Base-by-base conservation (phyloP, 768 basidiomycete genomes). In the Butyriboletus loyo region DNA sequence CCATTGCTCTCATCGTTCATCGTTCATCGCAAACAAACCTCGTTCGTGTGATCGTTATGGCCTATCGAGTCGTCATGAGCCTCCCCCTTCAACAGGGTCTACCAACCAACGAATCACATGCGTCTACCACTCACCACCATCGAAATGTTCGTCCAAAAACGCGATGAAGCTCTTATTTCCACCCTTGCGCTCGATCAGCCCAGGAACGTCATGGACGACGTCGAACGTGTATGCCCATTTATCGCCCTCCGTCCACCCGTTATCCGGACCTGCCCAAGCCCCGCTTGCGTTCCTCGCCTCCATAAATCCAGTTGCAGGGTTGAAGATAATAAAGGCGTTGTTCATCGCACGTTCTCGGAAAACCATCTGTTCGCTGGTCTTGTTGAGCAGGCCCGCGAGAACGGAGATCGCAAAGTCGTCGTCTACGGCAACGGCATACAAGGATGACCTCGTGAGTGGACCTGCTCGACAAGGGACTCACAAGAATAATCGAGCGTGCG, bases 201-300 rank as follows among this genome's bases (percentile, higher is more conserved):
- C 80, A 5, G 82, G 76, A 4, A 88, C 66, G 53, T 88, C 83
- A 47, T 91, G 89, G 17, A 89, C 80, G 7, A 89, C 86, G 39
- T 87, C 85, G 56, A 89, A 86, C 4, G 86, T 85, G 65, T 92
- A 92, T 8, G 85, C 85, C 84, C 84, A 85, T 64, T 78, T 78
- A 60, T 85, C 83, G 32, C 89, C 91, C 66, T 93, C 90, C 1
- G 90, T 92, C 86, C 88, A 93, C 0, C 90, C 90, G 13, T 69
- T 75, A 54, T 81, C 76, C 9, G 78, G 76, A 9, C 91, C 87
- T 4, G 89, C 89, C 85, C 85, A 91, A 11, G 74, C 68, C 0
- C 89, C 89, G 59, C 80, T 76, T 14, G 75, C 75, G 50, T 86
- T 83, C 42, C 85, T 76, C 1, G 88, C 89, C 61, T 92, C 88